Base-by-base conservation (phyloP, 2,329 filamentous ascomycete genomes). In the Phaeoacremonium minimum region DNA sequence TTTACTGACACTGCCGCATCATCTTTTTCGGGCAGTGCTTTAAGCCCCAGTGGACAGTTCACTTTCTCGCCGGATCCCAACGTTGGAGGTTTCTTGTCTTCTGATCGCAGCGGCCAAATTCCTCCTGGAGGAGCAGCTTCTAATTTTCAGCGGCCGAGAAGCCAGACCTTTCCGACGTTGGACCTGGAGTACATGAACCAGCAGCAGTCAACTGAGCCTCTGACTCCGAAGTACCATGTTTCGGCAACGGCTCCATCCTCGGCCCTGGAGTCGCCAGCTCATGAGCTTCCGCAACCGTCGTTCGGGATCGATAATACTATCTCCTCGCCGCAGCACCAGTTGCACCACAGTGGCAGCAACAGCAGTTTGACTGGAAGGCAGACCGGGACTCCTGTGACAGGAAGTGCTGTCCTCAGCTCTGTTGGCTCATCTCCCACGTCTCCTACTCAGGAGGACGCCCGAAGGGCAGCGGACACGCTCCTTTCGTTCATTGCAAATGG, bases 371-470 rank as follows among this genome's bases (percentile, higher is more conserved):
- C 57, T 30, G 61, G 59, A 7, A 57, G 60, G 14, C 59, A 61
- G 3, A 58, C 55, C 6, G 49, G 53, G 17, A 64, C 62, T 4
- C 51, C 53, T 3, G 48, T 54, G 9, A 55, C 43, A 4, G 43
- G 32, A 7, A 54, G 46, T 28, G 50, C 44, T 13, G 50, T 49
- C 35, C 58, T 47, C 37, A 61, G 29, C 46, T 60, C 64, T 3
- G 66, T 78, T 26, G 66, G 77, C 42, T 73, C 75, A 28, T 73
- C 78, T 33, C 73, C 82, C 2, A 75, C 63, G 18, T 85, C 84
- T 2, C 85, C 85, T 0, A 88, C 83, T 0, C 85, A 89, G 47
- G 89, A 96, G 49, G 89, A 97, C 57, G 90, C 90, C 4, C 77
- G 86, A 28, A 75, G 80, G 35, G 91, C 90, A 2, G 74, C 94